Percentiles rank a stretch among this genome's conserved stretches.
phyloP scores from a whole-genome alignment of 768 basidiomycete genomes.

The Dictyophora rubrovolvata region DNA sequence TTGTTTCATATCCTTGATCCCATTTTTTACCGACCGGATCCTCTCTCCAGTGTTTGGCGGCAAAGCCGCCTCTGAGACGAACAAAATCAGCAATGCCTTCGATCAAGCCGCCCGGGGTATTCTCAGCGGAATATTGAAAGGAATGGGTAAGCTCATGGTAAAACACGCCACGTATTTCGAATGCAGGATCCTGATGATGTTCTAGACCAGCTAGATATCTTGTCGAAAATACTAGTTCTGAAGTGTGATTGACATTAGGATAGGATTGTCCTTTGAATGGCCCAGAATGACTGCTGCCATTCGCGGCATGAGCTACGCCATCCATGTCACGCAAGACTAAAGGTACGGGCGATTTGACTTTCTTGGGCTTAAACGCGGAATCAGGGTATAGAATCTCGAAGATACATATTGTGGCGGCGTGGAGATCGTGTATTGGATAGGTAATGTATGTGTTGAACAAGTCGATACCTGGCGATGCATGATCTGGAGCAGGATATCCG shows the following conservation, averaged over 20 bases:
- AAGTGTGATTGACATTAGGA: constrained; percentile 37
- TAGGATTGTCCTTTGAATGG: constrained; percentile 3
- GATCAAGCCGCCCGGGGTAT: constrained; percentile 57
- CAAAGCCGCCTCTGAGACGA: constrained; percentile 45
- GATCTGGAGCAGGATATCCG: constrained; percentile 4
- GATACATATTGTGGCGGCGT: background rate
- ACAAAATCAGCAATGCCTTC: constrained; percentile 81
- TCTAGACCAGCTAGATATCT: constrained; percentile 22
- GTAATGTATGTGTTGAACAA: constrained; percentile 1
- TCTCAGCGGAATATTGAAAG: constrained; percentile 56
- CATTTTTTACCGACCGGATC: constrained; percentile 37
- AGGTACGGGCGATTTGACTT: constrained; percentile 10
- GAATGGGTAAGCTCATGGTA: constrained; percentile 73
- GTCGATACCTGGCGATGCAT: background rate
- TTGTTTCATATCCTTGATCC: constrained; percentile 70
- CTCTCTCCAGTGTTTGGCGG: constrained; percentile 62
- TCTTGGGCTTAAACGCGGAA: constrained; percentile 1
- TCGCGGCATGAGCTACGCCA: constrained; percentile 61
- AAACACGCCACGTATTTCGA: constrained; percentile 61
- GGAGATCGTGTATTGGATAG: constrained; percentile 7
- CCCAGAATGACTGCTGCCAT: constrained; percentile 20
- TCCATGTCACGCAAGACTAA: constrained; percentile 31
- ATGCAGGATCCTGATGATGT: constrained; percentile 44
- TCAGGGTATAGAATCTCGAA: constrained; percentile 6
- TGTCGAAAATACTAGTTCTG: constrained; percentile 6